phyloP scores from a whole-genome alignment of 805 yeast genomes.

The Saccharomycopsis fodiens region DNA sequence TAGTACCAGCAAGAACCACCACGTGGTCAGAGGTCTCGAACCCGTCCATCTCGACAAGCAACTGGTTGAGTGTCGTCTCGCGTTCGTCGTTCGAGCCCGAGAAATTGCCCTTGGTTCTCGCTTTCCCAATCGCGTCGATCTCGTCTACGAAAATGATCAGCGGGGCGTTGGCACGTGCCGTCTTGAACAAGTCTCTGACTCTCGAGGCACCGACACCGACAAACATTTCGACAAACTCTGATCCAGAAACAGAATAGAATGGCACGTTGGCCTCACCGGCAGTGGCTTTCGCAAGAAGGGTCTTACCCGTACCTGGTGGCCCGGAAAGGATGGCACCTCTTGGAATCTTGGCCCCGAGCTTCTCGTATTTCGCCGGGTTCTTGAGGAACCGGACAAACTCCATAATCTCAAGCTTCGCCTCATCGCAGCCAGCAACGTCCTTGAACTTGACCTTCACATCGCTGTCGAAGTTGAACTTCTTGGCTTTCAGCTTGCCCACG shows the following conservation, averaged over 20 bases:
- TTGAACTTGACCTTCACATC: slow-evolving; percentile 75
- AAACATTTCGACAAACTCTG: slow-evolving; percentile 96
- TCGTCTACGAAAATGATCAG: slow-evolving; percentile 88
- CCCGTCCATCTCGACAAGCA: slow-evolving; percentile 94
- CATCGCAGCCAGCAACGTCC: slow-evolving; percentile 94
- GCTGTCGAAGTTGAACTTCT: slow-evolving; percentile 73
- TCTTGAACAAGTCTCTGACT: slow-evolving; percentile 85
- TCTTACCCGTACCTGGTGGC: slow-evolving; percentile 97
- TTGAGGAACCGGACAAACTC: slow-evolving; percentile 88
- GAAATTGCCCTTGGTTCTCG: slow-evolving; percentile 59
- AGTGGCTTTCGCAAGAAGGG: slow-evolving; percentile 85
- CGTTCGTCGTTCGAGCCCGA: slow-evolving; percentile 88
- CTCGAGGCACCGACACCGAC: slow-evolving; percentile 95
- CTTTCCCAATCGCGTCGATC: slow-evolving; percentile 93
- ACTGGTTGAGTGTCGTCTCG: slow-evolving; percentile 86
- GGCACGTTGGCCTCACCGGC: slow-evolving; percentile 98
- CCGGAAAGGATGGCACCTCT: slow-evolving; percentile 93
- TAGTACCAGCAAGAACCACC: slow-evolving; percentile 92
- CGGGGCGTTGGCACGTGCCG: slow-evolving; percentile 87
- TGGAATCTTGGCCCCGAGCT: slow-evolving; percentile 88
- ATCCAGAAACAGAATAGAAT: slow-evolving; percentile 83
- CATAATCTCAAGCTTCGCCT: slow-evolving; percentile 91
- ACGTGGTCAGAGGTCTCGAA: slow-evolving; percentile 83
- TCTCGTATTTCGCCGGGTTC: slow-evolving; percentile 77
- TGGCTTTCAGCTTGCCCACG: slow-evolving; percentile 73